A percentile compares a stretch with the other conserved stretches of the same genome.
phyloP scores from a whole-genome alignment of 257 asterid species.

The Eucommia ulmoides region DNA sequence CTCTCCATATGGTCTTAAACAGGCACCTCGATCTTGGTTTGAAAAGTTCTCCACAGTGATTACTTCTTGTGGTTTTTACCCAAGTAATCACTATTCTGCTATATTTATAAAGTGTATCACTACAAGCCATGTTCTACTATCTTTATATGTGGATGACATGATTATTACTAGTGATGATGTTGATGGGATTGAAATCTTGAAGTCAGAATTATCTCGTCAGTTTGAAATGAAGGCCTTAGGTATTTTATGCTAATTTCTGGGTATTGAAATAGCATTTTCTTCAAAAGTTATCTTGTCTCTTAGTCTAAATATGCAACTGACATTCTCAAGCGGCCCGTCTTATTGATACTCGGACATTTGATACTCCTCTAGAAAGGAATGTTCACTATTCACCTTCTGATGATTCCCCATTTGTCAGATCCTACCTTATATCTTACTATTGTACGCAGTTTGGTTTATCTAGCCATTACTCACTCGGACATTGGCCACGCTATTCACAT shows the following conservation, averaged over 20 bases:
- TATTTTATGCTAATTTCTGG: not conserved
- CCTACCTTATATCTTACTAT: not conserved
- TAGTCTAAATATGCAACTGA: not conserved
- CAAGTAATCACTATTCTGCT: too few relatives aligned
- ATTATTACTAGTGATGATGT: too few relatives aligned
- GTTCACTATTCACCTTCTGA: too few relatives aligned
- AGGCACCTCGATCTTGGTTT: too few relatives aligned
- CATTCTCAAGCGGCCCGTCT: not conserved
- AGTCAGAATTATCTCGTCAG: too few relatives aligned
- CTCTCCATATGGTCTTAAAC: too few relatives aligned
- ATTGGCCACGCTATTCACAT: not conserved
- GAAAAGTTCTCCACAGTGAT: too few relatives aligned
- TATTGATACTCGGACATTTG: not conserved
- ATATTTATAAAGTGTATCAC: too few relatives aligned
- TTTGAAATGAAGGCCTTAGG: not conserved
- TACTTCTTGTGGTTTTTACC: too few relatives aligned
- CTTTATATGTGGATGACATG: too few relatives aligned
- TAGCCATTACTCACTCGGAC: not conserved
- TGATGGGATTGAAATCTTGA: too few relatives aligned
- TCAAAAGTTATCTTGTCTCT: not conserved
- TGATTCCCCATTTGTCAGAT: not conserved
- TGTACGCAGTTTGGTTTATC: not conserved
- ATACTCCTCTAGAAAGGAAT: not conserved
- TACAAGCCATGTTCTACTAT: too few relatives aligned
- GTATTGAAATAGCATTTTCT: not conserved